A percentile compares a stretch with the other conserved stretches of the same genome.
Evolutionary conservation across 108 stramenopile species (phyloP).

Genomic region (Pseudonitzschia multiseries): DNA sequence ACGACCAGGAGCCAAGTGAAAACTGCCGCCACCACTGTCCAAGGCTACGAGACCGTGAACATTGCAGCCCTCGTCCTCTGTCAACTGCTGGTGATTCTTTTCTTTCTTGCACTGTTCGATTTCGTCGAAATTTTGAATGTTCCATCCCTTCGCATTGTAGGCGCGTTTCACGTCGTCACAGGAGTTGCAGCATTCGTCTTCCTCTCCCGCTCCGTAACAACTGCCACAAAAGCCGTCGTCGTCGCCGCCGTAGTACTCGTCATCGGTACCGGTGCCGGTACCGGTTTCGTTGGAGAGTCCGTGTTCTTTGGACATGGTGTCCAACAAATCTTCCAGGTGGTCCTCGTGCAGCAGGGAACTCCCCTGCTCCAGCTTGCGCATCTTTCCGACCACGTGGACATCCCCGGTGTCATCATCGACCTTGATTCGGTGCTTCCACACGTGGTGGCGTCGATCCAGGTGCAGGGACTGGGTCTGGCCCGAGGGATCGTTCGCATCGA

Average conservation of each 20-base stretch:
- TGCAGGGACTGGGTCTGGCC: conserved; percentile 87
- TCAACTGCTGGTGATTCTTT: conserved; percentile 27
- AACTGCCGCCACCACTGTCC: conserved; percentile 86
- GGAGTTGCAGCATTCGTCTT: conserved; percentile 93
- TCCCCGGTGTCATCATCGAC: conserved; percentile 21
- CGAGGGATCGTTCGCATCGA: conserved; percentile 92
- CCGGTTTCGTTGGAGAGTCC: neutral
- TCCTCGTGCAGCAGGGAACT: conserved; percentile 63
- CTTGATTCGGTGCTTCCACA: conserved; percentile 84
- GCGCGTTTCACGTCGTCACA: conserved; percentile 94
- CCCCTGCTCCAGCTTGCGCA: conserved; percentile 74
- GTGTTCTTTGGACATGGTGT: conserved; percentile 12
- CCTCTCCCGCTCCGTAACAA: conserved; percentile 94
- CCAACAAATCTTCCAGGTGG: conserved; percentile 41
- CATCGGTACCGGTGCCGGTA: conserved; percentile 1
- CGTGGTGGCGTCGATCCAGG: conserved; percentile 69
- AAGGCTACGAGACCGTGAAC: conserved; percentile 87
- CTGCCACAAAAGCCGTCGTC: conserved; percentile 78
- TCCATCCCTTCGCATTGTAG: conserved; percentile 89
- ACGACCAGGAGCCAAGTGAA: conserved; percentile 92
- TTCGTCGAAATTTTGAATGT: conserved; percentile 45
- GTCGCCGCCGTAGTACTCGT: conserved; percentile 41
- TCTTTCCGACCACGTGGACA: conserved; percentile 23
- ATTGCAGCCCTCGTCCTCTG: conserved; percentile 90
- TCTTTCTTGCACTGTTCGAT: conserved; percentile 68